A percentile compares a stretch with the other conserved stretches of the same genome.
phyloP scores from a whole-genome alignment of 2,329 filamentous ascomycete species.

The Paecilomyces variotii region DNA sequence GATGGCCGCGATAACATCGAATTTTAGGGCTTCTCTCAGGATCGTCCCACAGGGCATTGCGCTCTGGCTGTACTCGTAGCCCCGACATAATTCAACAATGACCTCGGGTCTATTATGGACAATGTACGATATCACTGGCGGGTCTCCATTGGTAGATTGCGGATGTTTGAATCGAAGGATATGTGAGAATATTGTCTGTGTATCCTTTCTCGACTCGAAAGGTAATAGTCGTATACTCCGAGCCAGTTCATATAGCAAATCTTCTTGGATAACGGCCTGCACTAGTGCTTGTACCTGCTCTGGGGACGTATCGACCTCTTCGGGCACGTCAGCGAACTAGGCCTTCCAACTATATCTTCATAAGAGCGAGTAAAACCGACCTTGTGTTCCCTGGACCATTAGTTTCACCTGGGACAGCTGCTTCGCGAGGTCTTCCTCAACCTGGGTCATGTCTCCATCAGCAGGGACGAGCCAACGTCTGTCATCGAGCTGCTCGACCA shows the following conservation, averaged over 20 bases:
- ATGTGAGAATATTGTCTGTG: conserved; percentile 91
- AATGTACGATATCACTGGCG: conserved; percentile 80
- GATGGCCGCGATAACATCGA: conserved; percentile 81
- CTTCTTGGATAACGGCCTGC: conserved; percentile 76
- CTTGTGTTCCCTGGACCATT: conserved; percentile 85
- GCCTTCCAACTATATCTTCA: conserved; percentile 1
- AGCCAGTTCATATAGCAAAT: conserved; percentile 77
- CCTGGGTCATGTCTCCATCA: conserved; percentile 42
- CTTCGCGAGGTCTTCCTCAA: conserved; percentile 76
- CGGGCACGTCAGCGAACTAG: conserved; percentile 5
- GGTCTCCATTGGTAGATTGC: conserved; percentile 60
- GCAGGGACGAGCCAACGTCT: conserved; percentile 6
- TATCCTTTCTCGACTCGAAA: conserved; percentile 94
- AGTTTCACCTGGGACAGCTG: conserved; percentile 86
- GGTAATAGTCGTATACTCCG: conserved; percentile 75
- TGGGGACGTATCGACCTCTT: conserved; percentile 77
- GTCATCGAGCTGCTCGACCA: conserved; percentile 3
- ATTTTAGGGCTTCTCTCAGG: conserved; percentile 80
- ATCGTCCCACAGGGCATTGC: conserved; percentile 87
- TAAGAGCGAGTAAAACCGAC: conserved; percentile 37
- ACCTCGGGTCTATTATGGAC: conserved; percentile 80
- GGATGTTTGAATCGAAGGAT: conserved; percentile 81
- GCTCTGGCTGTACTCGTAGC: conserved; percentile 84
- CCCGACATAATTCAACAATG: conserved; percentile 77
- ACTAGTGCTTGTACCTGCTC: conserved; percentile 85